phyloP scores from a whole-genome alignment of 2,329 filamentous ascomycete species.

The Trichothecium sympodiale region DNA sequence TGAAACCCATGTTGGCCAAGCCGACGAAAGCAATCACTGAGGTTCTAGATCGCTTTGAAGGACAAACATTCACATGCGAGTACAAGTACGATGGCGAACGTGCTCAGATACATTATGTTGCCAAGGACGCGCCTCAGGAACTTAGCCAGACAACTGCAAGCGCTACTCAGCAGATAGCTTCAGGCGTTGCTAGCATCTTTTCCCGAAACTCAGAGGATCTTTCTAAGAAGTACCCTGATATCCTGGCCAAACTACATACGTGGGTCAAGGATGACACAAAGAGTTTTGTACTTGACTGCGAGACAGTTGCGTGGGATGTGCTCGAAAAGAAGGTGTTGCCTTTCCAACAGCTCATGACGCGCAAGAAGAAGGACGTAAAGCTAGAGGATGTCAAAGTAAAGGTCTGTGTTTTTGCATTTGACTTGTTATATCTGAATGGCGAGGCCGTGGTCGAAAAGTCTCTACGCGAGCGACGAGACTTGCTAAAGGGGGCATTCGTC shows the following conservation, averaged over 20 bases:
- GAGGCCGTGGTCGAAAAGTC: constrained; percentile 80
- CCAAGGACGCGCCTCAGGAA: constrained; percentile 62
- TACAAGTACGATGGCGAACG: constrained; percentile 98
- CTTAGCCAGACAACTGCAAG: constrained; percentile 51
- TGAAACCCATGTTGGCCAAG: constrained; percentile 98
- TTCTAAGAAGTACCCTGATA: constrained; percentile 95
- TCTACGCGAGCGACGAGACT: constrained; percentile 70
- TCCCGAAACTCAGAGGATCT: constrained; percentile 95
- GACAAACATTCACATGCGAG: constrained; percentile 92
- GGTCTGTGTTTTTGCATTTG: constrained; percentile 95
- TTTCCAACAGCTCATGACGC: constrained; percentile 96
- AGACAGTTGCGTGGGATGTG: constrained; percentile 96
- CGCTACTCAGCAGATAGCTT: constrained; percentile 52
- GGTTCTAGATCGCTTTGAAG: constrained; percentile 91
- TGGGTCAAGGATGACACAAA: constrained; percentile 88
- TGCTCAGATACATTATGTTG: constrained; percentile 96
- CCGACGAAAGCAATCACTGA: constrained; percentile 97
- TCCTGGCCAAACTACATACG: constrained; percentile 71
- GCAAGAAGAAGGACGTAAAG: constrained; percentile 96
- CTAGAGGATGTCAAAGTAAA: constrained; percentile 91
- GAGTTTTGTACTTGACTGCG: constrained; percentile 96
- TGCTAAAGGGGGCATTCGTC: constrained; percentile 62
- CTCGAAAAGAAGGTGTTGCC: constrained; percentile 89
- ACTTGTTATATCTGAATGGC: constrained; percentile 86
- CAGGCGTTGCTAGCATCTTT: constrained; percentile 84